Base-by-base conservation (phyloP, 1,284 basidiomycete species). In the Ganoderma boninense region DNA sequence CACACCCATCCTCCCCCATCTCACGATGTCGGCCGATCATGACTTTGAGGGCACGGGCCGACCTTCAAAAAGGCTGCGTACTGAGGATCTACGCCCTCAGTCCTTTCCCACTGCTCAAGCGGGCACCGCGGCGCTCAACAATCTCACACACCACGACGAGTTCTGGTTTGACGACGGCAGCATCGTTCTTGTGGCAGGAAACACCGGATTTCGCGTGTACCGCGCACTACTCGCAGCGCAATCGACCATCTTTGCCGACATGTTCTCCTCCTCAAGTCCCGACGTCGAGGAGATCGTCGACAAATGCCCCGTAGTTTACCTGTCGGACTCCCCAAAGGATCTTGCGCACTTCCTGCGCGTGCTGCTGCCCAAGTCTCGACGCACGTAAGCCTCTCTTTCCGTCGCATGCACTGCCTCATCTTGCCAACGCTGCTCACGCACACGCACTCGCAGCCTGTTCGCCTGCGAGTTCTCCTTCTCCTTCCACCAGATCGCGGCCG, bases 211-310 rank as follows among this genome's bases (percentile, higher is more conserved):
- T 49, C 67, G 68, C 11, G 65, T 77, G 6, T 70, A 71, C 46
- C 56, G 63, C 18, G 68, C 63, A 4, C 23, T 76, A 6, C 71
- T 77, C 4, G 70, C 72, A 2, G 38, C 54, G 7, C 69, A 73
- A 4, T 77, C 75, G 2, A 14, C 49, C 2, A 65, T 75, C 5
- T 74, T 77, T 32, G 35, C 57, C 1, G 72, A 73, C 44, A 57
- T 77, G 46, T 74, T 77, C 43, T 29, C 64, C 2, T 20, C 71
- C 2, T 66, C 76, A n/a, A 71, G 66, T 23, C 70, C 75, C 0
- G 11, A 44, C 2, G 56, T 63, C 18, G 62, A 66, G 54, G 57
- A 63, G 16, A 20, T 11, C 2, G 2, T 73, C 16, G 71, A 74
- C 2, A 71, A 69, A 14, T 74, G 72, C 46, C 65, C 66, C 1